These are phyloP conservation scores for Talaromyces sp. DNA, from an alignment of 2,329 filamentous ascomycete species.

Conservation along the genomic window DNA sequence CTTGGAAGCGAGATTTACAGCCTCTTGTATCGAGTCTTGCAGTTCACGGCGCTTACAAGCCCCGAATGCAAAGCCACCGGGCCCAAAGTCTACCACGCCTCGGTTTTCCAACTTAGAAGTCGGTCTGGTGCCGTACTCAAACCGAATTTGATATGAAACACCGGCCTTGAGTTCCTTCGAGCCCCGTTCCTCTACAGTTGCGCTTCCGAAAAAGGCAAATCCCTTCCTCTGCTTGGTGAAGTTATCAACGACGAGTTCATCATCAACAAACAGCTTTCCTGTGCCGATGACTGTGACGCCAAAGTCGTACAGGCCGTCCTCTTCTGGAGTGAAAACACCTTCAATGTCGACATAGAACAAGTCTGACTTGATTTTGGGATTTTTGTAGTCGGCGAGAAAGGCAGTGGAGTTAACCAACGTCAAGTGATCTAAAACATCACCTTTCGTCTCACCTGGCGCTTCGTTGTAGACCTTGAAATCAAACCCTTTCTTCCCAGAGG, in stretches of 20 bases:
- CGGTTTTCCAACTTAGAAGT: slow-evolving; percentile 53
- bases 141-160: slow-evolving; percentile 54
- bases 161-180: slow-evolving; percentile 55
- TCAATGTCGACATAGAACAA: slow-evolving; percentile 61
- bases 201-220: slow-evolving; percentile 62
- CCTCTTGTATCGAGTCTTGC: slow-evolving; percentile 59
- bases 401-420: slow-evolving; percentile 41
- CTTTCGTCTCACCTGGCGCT: slow-evolving; percentile 44
- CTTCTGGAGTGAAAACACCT: slow-evolving; percentile 56
- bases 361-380: slow-evolving; percentile 49
- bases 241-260: slow-evolving; percentile 61
- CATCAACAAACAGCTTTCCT: slow-evolving; percentile 62
- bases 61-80: slow-evolving; percentile 60
- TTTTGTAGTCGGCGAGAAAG: slow-evolving; percentile 51
- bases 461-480: slow-evolving; percentile 61
- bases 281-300: slow-evolving; percentile 63
- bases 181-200: slow-evolving; percentile 61
- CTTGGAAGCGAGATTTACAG: slow-evolving; percentile 62
- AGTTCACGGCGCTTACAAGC: slow-evolving; percentile 56
- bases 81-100: slow-evolving; percentile 48
- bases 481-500: slow-evolving; percentile 56
- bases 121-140: slow-evolving; percentile 58
- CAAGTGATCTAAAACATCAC: slow-evolving; percentile 50
- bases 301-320: slow-evolving; percentile 60
- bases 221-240: slow-evolving; percentile 59